Percentiles rank a stretch among this genome's conserved stretches.
Conservation (phyloP, 257 asterid genomes). For the Prunella vulgaris region DNA sequence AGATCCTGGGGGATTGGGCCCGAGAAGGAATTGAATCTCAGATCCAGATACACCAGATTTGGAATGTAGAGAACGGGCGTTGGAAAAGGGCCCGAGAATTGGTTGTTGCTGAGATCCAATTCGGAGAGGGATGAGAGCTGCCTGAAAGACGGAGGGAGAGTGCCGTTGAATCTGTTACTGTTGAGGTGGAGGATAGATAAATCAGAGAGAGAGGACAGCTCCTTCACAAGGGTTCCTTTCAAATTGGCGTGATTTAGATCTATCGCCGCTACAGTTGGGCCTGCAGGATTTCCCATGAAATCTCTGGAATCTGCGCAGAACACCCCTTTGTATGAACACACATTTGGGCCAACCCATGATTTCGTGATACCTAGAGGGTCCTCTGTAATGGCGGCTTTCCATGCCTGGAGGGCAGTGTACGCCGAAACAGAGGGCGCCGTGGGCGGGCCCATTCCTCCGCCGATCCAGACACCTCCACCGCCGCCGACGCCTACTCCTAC, state of each 20-base stretch:
- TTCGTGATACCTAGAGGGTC: neutral
- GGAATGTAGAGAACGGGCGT: constrained; percentile 41
- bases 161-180: constrained; percentile 65
- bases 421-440: constrained; percentile 31
- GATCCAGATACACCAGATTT: constrained; percentile 60
- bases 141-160: constrained; percentile 44
- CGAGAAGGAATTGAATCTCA: constrained; percentile 63
- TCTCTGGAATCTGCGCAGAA: constrained; percentile 56
- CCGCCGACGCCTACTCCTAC: constrained; percentile 35
- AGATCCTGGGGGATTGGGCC: constrained; percentile 67
- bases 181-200: constrained; percentile 66
- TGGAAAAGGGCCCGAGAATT: constrained; percentile 67
- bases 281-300: constrained; percentile 39
- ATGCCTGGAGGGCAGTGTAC: constrained; percentile 56
- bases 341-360: neutral
- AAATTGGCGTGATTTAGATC: constrained; percentile 84
- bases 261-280: constrained; percentile 44
- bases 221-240: constrained; percentile 52
- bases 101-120: constrained; percentile 83
- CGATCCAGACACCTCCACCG: constrained; percentile 38
- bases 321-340: constrained; percentile 40
- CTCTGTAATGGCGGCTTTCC: neutral
- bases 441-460: constrained; percentile 34
- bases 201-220: constrained; percentile 49
- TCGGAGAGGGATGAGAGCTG: constrained; percentile 45